Percentiles rank a stretch among this genome's conserved stretches.
These are phyloP conservation scores for Corchorus capsularis DNA, from an alignment of 345 rosid genomes.

Conservation along the genomic window DNA sequence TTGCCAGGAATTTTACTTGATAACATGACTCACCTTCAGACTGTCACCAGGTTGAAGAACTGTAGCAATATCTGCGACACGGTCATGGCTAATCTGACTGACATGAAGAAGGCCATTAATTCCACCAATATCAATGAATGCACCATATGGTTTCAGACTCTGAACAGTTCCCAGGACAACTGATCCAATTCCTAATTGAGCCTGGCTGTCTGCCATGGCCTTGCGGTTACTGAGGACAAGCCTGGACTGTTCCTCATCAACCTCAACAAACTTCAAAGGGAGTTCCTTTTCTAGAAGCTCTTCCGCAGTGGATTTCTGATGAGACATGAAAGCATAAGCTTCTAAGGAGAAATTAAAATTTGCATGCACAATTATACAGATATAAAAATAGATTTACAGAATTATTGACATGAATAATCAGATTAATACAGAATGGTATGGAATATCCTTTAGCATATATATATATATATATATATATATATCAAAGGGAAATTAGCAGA, in stretches of 20 bases:
- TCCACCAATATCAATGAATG: slow-evolving; percentile 96
- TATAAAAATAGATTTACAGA: not conserved
- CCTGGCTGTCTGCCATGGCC: slow-evolving; percentile 97
- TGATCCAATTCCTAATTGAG: slow-evolving; percentile 94
- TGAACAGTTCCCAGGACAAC: slow-evolving; percentile 88
- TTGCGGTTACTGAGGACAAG: slow-evolving; percentile 95
- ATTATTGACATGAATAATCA: not conserved
- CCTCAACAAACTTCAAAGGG: slow-evolving; percentile 92
- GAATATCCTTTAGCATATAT: not conserved
- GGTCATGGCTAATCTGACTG: slow-evolving; percentile 98
- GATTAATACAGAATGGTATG: not conserved
- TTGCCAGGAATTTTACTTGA: not conserved
- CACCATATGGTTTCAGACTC: slow-evolving; percentile 97
- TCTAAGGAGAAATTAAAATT: not conserved
- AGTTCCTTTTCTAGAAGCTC: slow-evolving; percentile 85
- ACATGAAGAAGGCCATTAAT: slow-evolving; percentile 97
- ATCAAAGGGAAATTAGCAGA: not conserved
- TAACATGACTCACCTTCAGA: slow-evolving; percentile 57
- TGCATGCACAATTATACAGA: not conserved
- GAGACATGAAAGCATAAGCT: slow-evolving; percentile 3
- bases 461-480: not conserved
- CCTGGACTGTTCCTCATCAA: slow-evolving; percentile 91
- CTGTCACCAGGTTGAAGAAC: slow-evolving; percentile 99
- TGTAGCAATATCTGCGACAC: slow-evolving; percentile 85
- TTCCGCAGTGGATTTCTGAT: slow-evolving; percentile 79